These are phyloP conservation scores for Boletus rex-veris DNA, from an alignment of 768 basidiomycete genomes.

Conservation along the genomic window DNA sequence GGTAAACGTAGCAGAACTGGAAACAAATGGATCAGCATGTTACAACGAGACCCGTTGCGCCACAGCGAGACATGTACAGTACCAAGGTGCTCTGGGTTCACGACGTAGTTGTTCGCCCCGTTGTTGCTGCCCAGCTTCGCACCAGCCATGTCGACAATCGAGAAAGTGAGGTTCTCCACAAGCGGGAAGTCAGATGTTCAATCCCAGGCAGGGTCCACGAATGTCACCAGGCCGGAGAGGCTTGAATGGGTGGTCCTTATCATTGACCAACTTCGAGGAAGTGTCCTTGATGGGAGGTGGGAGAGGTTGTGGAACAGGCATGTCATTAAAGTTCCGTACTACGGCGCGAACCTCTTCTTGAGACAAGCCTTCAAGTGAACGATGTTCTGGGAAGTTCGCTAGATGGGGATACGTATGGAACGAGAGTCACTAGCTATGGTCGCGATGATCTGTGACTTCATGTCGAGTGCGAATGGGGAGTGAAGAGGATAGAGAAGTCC, in stretches of 20 bases:
- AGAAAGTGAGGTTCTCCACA: not conserved
- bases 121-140: conserved; percentile 12
- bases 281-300: conserved; percentile 16
- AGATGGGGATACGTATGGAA: not conserved
- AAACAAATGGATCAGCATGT: not conserved
- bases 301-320: conserved; percentile 14
- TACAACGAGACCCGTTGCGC: too few relatives aligned
- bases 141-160: not conserved
- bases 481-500: too few relatives aligned
- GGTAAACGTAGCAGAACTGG: conserved; percentile 18
- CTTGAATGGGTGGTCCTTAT: conserved; percentile 8
- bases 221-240: conserved; percentile 13
- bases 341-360: conserved; percentile 8
- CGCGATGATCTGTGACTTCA: not conserved
- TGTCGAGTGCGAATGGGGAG: too few relatives aligned
- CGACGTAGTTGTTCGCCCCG: conserved; percentile 11
- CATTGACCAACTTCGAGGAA: conserved; percentile 9
- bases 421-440: not conserved
- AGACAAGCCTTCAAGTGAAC: conserved; percentile 17
- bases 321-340: conserved; percentile 5
- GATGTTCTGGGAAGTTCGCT: conserved; percentile 12
- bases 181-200: conserved; percentile 11
- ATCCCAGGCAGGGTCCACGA: conserved; percentile 19
- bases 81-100: conserved; percentile 3
- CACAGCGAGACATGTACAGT: conserved; percentile 5